These are phyloP conservation scores for Penicillium sp. DNA, from an alignment of 2,329 filamentous ascomycete species.

Conservation along the genomic window DNA sequence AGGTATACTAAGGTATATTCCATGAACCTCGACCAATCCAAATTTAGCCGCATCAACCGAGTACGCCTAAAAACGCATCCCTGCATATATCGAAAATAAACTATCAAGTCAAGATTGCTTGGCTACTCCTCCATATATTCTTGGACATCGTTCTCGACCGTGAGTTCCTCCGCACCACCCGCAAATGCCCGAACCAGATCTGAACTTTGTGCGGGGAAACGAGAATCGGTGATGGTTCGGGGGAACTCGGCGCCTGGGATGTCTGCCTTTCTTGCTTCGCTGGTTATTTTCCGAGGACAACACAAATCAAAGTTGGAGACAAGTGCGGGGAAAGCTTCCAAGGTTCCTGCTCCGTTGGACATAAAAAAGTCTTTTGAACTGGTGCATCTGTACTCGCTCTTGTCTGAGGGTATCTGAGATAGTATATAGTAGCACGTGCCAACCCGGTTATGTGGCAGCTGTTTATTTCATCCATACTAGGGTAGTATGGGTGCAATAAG, in stretches of 20 bases:
- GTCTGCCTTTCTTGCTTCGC: not conserved
- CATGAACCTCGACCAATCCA: too few species aligned
- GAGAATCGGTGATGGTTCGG: not conserved
- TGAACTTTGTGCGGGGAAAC: not conserved
- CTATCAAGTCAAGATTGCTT: not conserved
- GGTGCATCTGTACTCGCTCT: too few species aligned
- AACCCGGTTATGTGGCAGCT: too few species aligned
- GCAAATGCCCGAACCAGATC: not conserved
- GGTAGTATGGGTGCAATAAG: too few species aligned
- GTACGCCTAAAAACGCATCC: not conserved
- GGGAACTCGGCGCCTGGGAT: not conserved
- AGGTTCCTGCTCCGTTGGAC: too few species aligned
- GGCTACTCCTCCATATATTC: not conserved
- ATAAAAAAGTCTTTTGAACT: too few species aligned
- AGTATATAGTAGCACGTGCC: too few species aligned
- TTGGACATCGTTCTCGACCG: not conserved
- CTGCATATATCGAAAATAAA: not conserved
- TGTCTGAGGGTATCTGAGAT: too few species aligned
- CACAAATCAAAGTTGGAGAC: not conserved
- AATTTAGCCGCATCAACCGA: too few species aligned
- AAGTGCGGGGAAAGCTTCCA: not conserved
- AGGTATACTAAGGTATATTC: too few species aligned
- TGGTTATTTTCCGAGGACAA: not conserved
- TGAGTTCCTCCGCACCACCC: not conserved
- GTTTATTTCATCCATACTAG: too few species aligned